Evolutionary conservation across 2,329 filamentous ascomycete genomes (phyloP).

Genomic region (Fusarium nodosum): DNA sequence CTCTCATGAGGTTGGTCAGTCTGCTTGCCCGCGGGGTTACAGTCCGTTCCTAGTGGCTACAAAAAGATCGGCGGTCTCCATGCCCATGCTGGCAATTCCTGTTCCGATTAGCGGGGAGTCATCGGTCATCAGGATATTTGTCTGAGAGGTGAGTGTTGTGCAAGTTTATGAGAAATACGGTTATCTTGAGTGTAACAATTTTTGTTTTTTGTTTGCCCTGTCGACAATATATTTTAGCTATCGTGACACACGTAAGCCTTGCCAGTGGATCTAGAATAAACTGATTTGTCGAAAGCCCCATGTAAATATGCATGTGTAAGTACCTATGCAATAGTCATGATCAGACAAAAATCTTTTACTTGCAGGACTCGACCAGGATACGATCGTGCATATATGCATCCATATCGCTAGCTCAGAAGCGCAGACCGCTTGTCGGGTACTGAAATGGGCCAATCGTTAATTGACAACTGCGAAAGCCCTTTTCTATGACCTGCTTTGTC

Average conservation of each 20-base stretch:
- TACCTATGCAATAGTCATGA: neutral
- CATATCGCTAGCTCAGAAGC: slow-evolving; percentile 48
- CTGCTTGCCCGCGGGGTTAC: neutral
- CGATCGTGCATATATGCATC: slow-evolving; percentile 46
- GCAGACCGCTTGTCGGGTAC: slow-evolving; percentile 46
- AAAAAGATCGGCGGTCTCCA: slow-evolving; percentile 2
- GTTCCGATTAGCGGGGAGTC: slow-evolving; percentile 2
- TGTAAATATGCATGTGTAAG: neutral
- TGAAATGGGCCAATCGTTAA: slow-evolving; percentile 35
- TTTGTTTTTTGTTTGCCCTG: no score
- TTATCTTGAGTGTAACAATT: neutral
- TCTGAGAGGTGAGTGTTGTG: neutral
- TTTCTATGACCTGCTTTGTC: slow-evolving; percentile 27
- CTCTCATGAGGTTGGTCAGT: slow-evolving; percentile 38
- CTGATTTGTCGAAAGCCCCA: neutral
- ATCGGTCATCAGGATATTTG: neutral
- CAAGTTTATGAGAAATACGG: neutral
- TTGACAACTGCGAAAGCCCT: slow-evolving; percentile 25
- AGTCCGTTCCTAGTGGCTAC: slow-evolving; percentile 3
- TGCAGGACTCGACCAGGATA: slow-evolving; percentile 33
- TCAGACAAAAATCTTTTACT: slow-evolving; percentile 26
- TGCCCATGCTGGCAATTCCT: neutral
- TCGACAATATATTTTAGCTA: neutral
- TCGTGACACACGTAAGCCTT: neutral
- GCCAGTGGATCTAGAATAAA: neutral